Conservation (phyloP, 2,329 filamentous ascomycete genomes). For the Diplodia seriata region DNA sequence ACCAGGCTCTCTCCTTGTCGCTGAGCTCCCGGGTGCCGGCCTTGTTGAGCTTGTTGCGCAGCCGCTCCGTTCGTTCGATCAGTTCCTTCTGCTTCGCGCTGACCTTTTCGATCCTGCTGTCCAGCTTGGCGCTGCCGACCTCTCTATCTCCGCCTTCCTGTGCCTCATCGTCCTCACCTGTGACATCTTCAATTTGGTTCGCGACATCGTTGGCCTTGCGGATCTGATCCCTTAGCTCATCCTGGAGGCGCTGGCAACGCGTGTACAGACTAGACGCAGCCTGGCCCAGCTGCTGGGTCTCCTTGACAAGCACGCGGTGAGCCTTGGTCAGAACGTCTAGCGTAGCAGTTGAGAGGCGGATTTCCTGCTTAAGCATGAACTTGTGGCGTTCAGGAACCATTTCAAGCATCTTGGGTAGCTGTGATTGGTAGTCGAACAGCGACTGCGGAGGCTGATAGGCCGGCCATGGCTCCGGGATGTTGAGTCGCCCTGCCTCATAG, state of each 20-base stretch:
- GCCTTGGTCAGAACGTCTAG: constrained; percentile 74
- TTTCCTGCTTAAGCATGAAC: constrained; percentile 68
- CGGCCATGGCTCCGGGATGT: constrained; percentile 63
- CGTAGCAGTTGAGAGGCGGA: constrained; percentile 73
- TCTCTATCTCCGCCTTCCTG: constrained; percentile 55
- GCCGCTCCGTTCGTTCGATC: constrained; percentile 64
- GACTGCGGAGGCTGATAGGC: constrained; percentile 68
- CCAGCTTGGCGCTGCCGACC: constrained; percentile 63
- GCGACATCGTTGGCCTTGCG: constrained; percentile 70
- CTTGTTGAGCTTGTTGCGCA: constrained; percentile 61
- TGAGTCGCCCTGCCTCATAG: constrained; percentile 43
- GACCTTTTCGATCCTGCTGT: constrained; percentile 63
- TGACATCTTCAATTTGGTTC: constrained; percentile 70
- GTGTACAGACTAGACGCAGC: constrained; percentile 77
- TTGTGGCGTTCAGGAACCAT: constrained; percentile 67
- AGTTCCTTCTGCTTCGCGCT: constrained; percentile 65
- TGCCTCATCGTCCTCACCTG: constrained; percentile 61
- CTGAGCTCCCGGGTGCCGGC: constrained; percentile 57
- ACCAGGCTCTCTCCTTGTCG: constrained; percentile 67
- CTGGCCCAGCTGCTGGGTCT: constrained; percentile 71
- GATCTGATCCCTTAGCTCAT: constrained; percentile 72
- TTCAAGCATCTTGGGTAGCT: constrained; percentile 63
- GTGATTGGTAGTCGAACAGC: constrained; percentile 63
- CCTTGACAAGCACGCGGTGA: constrained; percentile 72
- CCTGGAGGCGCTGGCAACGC: constrained; percentile 70